phyloP scores from a whole-genome alignment of 805 yeast genomes.

The Yarrowia sp. region DNA sequence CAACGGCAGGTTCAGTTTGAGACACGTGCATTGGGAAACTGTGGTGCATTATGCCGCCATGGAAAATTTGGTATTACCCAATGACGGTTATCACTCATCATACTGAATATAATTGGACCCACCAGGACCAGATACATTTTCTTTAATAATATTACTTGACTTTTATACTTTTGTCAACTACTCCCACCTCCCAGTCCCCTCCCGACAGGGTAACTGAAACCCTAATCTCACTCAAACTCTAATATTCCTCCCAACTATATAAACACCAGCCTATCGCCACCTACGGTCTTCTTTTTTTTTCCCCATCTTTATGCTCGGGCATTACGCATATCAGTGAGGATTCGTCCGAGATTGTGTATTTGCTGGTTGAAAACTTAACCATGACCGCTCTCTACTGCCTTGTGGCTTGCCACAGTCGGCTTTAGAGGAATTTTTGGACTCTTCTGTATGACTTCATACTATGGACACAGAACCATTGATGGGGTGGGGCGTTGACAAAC shows the following conservation, averaged over 20 bases:
- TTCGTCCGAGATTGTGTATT: conserved; percentile 99
- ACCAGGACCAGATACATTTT: too few relatives aligned
- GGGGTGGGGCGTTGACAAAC: background rate
- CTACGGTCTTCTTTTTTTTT: conserved; percentile 16
- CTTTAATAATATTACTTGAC: too few relatives aligned
- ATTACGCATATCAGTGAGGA: conserved; percentile 99
- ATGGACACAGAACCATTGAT: background rate
- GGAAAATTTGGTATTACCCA: too few relatives aligned
- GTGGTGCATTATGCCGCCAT: too few relatives aligned
- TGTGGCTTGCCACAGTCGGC: conserved; percentile 24
- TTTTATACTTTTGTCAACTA: too few relatives aligned
- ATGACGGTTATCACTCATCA: too few relatives aligned
- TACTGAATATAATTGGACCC: too few relatives aligned
- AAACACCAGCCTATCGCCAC: background rate
- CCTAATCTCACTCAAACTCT: background rate
- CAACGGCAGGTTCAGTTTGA: too few relatives aligned
- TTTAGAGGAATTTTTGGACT: conserved; percentile 42
- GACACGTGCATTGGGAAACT: too few relatives aligned
- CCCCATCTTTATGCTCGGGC: conserved; percentile 99
- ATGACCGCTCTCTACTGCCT: conserved; percentile 62
- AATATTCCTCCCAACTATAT: conserved; percentile 10
- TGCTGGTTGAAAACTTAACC: conserved; percentile 99
- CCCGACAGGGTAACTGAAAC: background rate
- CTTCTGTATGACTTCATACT: background rate
- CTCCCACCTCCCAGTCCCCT: background rate